Base-by-base conservation (phyloP, 2,329 filamentous ascomycete genomes). In the Epichloe bromicola region DNA sequence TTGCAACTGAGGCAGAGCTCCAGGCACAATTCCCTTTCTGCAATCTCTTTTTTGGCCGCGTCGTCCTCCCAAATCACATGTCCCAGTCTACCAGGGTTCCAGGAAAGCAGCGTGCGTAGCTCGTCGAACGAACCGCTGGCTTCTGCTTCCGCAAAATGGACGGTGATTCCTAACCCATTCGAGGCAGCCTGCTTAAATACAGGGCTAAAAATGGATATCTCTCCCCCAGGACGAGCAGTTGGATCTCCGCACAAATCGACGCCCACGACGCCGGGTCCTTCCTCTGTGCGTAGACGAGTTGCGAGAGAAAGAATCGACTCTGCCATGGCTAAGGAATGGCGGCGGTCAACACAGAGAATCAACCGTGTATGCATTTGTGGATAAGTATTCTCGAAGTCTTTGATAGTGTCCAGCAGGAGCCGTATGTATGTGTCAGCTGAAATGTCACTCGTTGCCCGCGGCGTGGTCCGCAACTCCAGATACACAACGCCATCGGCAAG, bases 1-100 rank as follows among this genome's bases (percentile, higher is more conserved):
- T 93, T 93, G 65, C 87, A 91, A 57, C 82, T 88, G 54, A 93
- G 68, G 54, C 87, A 93, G 38, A 93, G 63, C 66, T 93, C 87
- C 12, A 93, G 65, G 2, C 83, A 85, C 30, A 90, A 62, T 1
- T 71, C 71, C 12, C 71, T 69, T 44, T 63, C 59, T 11, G 68
- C 64, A 51, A 75, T 86, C 57, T 78, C 73, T 43, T 65, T 60
- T 60, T 76, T 81, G n/a, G 83, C 68, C 26, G 67, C 66, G 1
- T 81, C 75, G 0, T 80, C 75, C 2, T 88, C 82, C 63, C 88
- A 80, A 50, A 91, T 88, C 10, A 89, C 86, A 67, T 93, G 88
- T 0, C 87, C 87, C 10, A 94, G 67, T 6, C 88, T 70, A 53
- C 82, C 74, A 0, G 87, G 88, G 43, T 66, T 56, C 73, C 81